Base-by-base conservation (phyloP, 345 rosid genomes). In the Salix dunnii region DNA sequence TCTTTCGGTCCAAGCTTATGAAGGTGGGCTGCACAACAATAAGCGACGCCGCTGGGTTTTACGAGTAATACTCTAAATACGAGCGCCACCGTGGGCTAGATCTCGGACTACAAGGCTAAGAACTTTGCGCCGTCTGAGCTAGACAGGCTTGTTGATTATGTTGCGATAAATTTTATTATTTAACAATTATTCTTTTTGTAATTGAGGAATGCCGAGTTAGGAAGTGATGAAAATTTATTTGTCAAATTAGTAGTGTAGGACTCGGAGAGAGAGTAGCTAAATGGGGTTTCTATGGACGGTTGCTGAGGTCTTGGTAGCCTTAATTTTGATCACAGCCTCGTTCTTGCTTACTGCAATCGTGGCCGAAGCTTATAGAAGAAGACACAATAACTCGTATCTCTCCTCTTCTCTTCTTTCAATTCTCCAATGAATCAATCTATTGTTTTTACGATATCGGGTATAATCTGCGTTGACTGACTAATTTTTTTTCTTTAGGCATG, bases 361-460 rank as follows among this genome's bases (percentile, higher is more conserved):
- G 33, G 55, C 88, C 17, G 93, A 90, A 87, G 88, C 95, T 69
- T 88, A 89, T 84, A 76, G 87, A 40, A 84, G 99, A 83, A 82
- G 93, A 75, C 80, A 84, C 77, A 90, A 89, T 73, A 85, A 88
- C 88, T 51, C 82, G 96, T 95, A 84, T 35, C 55, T n/a, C n/a
- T 55, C 49, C 70, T 60, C 35, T 31, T 12, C 68, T 73, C 53
- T 30, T 46, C 60, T 58, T 21, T 33, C 7, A 7, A 16, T 74
- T 68, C 10, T n/a, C 70, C 71, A 55, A 63, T 12, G n/a, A 13
- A 25, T 17, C 28, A n/a, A 55, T 36, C 23, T 1, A 8, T n/a
- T 20, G 17, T 30, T 23, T 40, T 58, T 18, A 33, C 1, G 3
- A 18, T 42, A 40, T 13, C 67, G 46, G 13, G 12, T 11, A 8